Evolutionary conservation across 2,329 filamentous ascomycete species (phyloP).

Genomic region (Arthrocladium fulminans): DNA sequence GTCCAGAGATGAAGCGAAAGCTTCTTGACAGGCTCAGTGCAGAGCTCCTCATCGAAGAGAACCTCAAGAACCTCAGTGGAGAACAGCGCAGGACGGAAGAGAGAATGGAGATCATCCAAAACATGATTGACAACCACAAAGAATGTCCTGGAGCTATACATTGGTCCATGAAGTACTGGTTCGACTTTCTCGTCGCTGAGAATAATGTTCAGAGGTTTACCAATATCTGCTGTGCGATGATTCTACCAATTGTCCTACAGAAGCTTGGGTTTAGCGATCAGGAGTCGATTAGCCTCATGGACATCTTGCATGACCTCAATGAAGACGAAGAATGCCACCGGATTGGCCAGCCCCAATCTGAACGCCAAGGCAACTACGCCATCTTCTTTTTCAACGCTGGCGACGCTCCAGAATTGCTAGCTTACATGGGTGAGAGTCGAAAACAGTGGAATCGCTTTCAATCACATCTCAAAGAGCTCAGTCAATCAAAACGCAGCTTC

Average conservation of each 20-base stretch:
- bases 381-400: background rate
- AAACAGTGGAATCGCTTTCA: background rate
- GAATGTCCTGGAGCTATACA: background rate
- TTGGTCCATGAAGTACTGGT: background rate
- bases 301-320: background rate
- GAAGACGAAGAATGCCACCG: background rate
- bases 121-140: background rate
- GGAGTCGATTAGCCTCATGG: background rate
- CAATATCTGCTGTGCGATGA: background rate
- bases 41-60: background rate
- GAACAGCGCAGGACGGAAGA: background rate
- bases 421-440: background rate
- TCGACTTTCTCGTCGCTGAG: background rate
- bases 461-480: background rate
- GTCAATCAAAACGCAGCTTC: background rate
- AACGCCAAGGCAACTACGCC: background rate
- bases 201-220: background rate
- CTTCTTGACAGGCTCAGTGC: background rate
- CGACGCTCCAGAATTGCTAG: background rate
- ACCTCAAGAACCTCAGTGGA: background rate
- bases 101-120: background rate
- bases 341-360: background rate
- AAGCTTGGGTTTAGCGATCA: background rate
- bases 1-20: background rate
- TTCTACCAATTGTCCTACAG: background rate